Base-by-base conservation (phyloP, 2,329 filamentous ascomycete genomes). In the Trichophyton mentagrophytes region DNA sequence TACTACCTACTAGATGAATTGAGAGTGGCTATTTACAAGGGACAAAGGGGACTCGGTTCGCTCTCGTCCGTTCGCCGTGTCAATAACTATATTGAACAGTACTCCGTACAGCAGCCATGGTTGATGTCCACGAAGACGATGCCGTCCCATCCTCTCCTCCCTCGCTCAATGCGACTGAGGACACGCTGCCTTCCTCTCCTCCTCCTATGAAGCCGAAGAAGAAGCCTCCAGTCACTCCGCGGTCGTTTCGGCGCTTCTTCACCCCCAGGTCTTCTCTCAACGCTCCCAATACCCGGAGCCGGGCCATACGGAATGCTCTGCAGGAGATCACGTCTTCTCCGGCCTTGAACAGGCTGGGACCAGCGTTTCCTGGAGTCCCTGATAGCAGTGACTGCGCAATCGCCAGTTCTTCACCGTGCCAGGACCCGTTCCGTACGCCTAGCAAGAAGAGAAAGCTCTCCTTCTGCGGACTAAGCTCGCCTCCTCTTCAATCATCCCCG, bases 171-270 rank as follows among this genome's bases (percentile, higher is more conserved):
- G 61, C 58, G 15, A 62, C 62, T 3, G 36, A 60, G 13, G 49
- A 71, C 60, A 70, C 73, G 51, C 66, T 74, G 61, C 73, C 74
- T 46, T 75, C 74, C 49, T 76, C 74, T 63, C 74, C 74, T 60
- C 74, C 74, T 53, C 74, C 73, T 33, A 70, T 74, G 61, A 74
- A 74, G 65, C 70, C 68, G 59, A 73, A 72, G 67, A 78, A 76
- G 63, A 74, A 73, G 57, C 77, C 78, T 51, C 74, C 77, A 30
- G 73, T 80, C 38, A 79, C 78, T 11, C 78, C 78, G n/a, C 73
- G 77, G 57, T 76, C 77, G n/a, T 79, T 80, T 62, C 74, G 71
- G 59, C 72, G 74, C 40, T 80, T 80, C 65, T 80, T 80, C 63
- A 79, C 77, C n/a, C 78, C 78, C 40, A 72, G 76, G 30, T 76